Evolutionary conservation across 2,329 filamentous ascomycete genomes (phyloP).

Genomic region (Biscogniauxia marginata): DNA sequence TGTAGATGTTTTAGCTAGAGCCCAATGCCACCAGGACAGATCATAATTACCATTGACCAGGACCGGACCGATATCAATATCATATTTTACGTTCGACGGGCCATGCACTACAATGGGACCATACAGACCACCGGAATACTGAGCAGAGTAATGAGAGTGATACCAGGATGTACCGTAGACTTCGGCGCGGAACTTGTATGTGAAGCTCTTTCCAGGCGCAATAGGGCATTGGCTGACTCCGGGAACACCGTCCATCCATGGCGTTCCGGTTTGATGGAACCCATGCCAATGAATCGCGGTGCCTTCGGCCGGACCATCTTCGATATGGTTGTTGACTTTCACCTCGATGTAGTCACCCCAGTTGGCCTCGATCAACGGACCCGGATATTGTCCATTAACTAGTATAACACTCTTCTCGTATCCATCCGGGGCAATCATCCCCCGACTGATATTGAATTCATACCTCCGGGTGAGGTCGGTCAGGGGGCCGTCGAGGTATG

Average conservation of each 20-base stretch:
- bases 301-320: slow-evolving; percentile 34
- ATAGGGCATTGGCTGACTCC: slow-evolving; percentile 64
- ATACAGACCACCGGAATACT: slow-evolving; percentile 58
- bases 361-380: slow-evolving; percentile 51
- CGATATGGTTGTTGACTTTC: slow-evolving; percentile 31
- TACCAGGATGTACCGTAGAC: slow-evolving; percentile 59
- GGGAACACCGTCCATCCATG: slow-evolving; percentile 54
- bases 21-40: background rate
- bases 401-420: slow-evolving; percentile 43
- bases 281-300: slow-evolving; percentile 55
- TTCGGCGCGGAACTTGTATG: slow-evolving; percentile 52
- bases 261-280: slow-evolving; percentile 46
- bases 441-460: slow-evolving; percentile 52
- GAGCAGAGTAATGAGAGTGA: slow-evolving; percentile 59
- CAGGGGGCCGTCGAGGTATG: slow-evolving; percentile 46
- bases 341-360: slow-evolving; percentile 42
- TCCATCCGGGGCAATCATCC: slow-evolving; percentile 54
- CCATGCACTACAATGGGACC: slow-evolving; percentile 64
- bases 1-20: slow-evolving; percentile 3
- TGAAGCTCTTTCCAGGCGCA: slow-evolving; percentile 55
- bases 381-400: slow-evolving; percentile 54
- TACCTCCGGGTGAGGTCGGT: slow-evolving; percentile 57
- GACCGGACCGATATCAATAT: slow-evolving; percentile 60
- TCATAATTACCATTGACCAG: slow-evolving; percentile 38
- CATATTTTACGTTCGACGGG: slow-evolving; percentile 52